These are phyloP conservation scores for Zoysia japonica DNA, from an alignment of 176 grass and related monocot genomes.

Conservation along the genomic window DNA sequence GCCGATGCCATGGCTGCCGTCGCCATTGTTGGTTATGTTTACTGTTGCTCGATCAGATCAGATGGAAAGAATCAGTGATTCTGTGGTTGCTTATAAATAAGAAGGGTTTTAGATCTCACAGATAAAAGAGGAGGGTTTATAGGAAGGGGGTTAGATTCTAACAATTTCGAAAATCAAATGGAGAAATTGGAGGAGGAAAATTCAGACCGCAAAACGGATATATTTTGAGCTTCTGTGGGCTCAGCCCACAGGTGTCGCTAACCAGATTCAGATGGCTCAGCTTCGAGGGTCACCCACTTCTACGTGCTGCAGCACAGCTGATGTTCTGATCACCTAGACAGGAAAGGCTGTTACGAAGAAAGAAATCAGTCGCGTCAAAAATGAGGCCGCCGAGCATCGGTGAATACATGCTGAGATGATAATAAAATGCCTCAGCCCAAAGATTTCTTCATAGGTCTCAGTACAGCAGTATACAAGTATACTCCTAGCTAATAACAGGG, in stretches of 20 bases:
- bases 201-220: not conserved
- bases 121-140: not conserved
- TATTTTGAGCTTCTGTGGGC: not conserved
- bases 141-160: not conserved
- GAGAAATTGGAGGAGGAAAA: not conserved
- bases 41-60: constrained; percentile 15
- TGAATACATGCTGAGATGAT: too few relatives aligned
- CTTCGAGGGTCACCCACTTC: too few relatives aligned
- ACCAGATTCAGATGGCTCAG: too few relatives aligned
- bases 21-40: not conserved
- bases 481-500: not conserved
- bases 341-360: too few relatives aligned
- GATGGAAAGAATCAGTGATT: not conserved
- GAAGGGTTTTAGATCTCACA: not conserved
- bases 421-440: too few relatives aligned
- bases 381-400: too few relatives aligned
- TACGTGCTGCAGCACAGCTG: too few relatives aligned
- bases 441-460: too few relatives aligned
- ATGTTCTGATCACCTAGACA: too few relatives aligned
- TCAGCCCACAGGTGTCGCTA: too few relatives aligned
- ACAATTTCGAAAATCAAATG: not conserved
- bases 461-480: not conserved
- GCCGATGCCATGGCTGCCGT: not conserved
- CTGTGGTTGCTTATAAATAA: not conserved
- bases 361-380: too few relatives aligned